Percentiles rank a stretch among this genome's conserved stretches.
These are phyloP conservation scores for Myxozyma monticola DNA, from an alignment of 805 yeast species.

Conservation along the genomic window DNA sequence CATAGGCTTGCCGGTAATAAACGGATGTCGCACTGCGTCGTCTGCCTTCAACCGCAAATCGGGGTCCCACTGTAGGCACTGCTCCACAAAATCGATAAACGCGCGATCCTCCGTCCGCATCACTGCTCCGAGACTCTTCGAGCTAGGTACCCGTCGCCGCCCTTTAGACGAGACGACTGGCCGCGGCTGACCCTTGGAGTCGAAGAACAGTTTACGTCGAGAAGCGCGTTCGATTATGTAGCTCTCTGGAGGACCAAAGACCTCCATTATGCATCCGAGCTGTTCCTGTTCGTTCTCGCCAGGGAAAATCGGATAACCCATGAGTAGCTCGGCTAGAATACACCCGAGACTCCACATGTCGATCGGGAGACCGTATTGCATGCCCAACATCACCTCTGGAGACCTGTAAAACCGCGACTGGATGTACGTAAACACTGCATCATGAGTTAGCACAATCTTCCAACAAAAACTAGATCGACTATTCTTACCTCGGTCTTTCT, in stretches of 20 bases:
- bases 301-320: constrained; percentile 93
- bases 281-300: constrained; percentile 89
- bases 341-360: constrained; percentile 99
- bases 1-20: constrained; percentile 34
- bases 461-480: neutral
- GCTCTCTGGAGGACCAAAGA: constrained; percentile 83
- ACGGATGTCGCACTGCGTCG: constrained; percentile 43
- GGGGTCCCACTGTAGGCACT: constrained; percentile 74
- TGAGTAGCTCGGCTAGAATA: constrained; percentile 88
- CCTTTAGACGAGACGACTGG: constrained; percentile 33
- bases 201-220: constrained; percentile 43
- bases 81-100: constrained; percentile 52
- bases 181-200: constrained; percentile 39
- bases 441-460: neutral
- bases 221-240: constrained; percentile 38
- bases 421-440: constrained; percentile 79
- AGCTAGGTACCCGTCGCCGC: constrained; percentile 31
- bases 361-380: constrained; percentile 82
- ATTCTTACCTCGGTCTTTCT: constrained; percentile 54
- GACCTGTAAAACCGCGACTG: constrained; percentile 96
- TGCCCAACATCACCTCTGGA: constrained; percentile 92
- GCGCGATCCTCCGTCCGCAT: constrained; percentile 34
- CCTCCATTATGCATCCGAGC: constrained; percentile 82
- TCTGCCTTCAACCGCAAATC: constrained; percentile 43
- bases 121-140: constrained; percentile 33